phyloP scores from a whole-genome alignment of 1,284 basidiomycete genomes.

The Microbotryum violaceum region DNA sequence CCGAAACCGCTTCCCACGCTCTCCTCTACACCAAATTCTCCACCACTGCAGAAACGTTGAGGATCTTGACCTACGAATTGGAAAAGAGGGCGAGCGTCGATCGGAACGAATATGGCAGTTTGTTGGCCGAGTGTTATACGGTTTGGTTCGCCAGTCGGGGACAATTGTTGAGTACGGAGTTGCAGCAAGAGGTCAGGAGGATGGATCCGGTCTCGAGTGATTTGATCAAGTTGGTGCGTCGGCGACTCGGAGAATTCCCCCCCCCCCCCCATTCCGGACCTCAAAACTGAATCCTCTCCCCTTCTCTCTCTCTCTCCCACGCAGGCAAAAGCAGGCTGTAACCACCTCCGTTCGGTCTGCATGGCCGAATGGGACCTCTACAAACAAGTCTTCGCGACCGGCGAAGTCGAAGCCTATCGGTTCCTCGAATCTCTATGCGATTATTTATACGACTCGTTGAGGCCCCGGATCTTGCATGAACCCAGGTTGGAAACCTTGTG shows the following conservation, averaged over 20 bases:
- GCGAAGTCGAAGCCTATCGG: slow-evolving; percentile 69
- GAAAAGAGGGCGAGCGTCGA: slow-evolving; percentile 56
- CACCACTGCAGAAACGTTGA: slow-evolving; percentile 54
- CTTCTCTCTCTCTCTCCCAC: no score
- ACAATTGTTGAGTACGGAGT: slow-evolving; percentile 57
- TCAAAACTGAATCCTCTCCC: no score
- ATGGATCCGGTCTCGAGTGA: slow-evolving; percentile 69
- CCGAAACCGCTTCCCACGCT: neutral
- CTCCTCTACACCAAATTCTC: slow-evolving; percentile 81
- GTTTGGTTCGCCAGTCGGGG: slow-evolving; percentile 71
- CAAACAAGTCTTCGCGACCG: slow-evolving; percentile 73
- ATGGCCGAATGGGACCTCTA: slow-evolving; percentile 78
- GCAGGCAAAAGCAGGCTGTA: slow-evolving; percentile 78
- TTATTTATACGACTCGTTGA: slow-evolving; percentile 82
- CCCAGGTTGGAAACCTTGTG: slow-evolving; percentile 74
- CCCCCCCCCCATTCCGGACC: no score
- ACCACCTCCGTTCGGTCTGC: slow-evolving; percentile 80
- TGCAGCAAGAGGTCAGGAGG: slow-evolving; percentile 70
- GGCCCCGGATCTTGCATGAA: slow-evolving; percentile 86
- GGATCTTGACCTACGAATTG: slow-evolving; percentile 71
- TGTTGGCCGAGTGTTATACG: slow-evolving; percentile 73
- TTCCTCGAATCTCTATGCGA: slow-evolving; percentile 86
- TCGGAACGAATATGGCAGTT: slow-evolving; percentile 67
- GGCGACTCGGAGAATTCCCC: no score
- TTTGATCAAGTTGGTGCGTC: slow-evolving; percentile 68